Evolutionary conservation across 148 eudicot species (phyloP).

Genomic region (Rhododendron vialii): DNA sequence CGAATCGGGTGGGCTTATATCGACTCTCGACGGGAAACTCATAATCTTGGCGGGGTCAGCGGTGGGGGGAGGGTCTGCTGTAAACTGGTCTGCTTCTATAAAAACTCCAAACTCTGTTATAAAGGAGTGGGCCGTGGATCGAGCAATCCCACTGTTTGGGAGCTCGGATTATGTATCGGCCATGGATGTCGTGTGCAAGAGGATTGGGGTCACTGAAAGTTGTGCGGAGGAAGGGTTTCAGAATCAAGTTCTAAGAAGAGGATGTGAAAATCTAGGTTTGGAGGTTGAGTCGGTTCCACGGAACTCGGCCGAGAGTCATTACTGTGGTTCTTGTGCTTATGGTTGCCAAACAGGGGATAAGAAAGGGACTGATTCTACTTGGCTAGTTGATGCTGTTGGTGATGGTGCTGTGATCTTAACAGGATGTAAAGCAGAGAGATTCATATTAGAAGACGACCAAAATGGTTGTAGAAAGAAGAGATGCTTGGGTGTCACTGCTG

Average conservation of each 20-base stretch:
- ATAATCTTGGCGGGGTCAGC: constrained; percentile 66
- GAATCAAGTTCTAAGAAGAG: constrained; percentile 60
- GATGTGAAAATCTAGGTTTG: constrained; percentile 72
- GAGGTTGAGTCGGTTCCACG: constrained; percentile 50
- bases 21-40: constrained; percentile 55
- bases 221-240: constrained; percentile 65
- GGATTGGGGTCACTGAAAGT: constrained; percentile 60
- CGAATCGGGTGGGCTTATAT: constrained; percentile 45
- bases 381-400: constrained; percentile 73
- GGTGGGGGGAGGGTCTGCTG: constrained; percentile 87
- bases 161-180: constrained; percentile 52
- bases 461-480: constrained; percentile 29
- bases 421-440: constrained; percentile 60
- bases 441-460: constrained; percentile 26
- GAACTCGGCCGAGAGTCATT: constrained; percentile 63
- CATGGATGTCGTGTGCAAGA: constrained; percentile 64
- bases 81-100: constrained; percentile 88
- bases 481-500: constrained; percentile 63
- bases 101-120: constrained; percentile 62
- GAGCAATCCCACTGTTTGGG: constrained; percentile 44
- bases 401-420: constrained; percentile 62
- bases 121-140: constrained; percentile 53
- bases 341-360: constrained; percentile 84
- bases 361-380: constrained; percentile 74
- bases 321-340: constrained; percentile 73